Percentiles rank a stretch among this genome's conserved stretches.
Conservation (phyloP, 2,329 filamentous ascomycete species). For the Daldinia eschscholtzii region DNA sequence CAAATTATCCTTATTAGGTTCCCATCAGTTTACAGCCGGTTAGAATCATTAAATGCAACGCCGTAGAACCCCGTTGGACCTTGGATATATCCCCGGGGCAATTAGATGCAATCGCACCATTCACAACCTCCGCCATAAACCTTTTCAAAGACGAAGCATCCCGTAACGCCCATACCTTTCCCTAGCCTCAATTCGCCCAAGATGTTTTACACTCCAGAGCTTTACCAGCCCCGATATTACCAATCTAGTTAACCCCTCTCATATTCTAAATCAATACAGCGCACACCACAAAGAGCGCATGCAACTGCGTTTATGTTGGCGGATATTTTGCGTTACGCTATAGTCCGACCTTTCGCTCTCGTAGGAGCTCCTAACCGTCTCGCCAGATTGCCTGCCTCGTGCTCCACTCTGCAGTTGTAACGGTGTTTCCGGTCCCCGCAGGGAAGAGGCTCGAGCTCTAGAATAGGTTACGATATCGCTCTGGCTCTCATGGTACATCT, state of each 20-base stretch:
- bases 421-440: not conserved
- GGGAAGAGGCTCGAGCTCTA: constrained; percentile 1
- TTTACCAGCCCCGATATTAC: not conserved
- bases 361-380: constrained; percentile 7
- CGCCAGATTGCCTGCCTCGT: constrained; percentile 5
- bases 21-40: not conserved
- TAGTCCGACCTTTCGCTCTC: not conserved
- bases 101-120: not conserved
- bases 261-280: constrained; percentile 2
- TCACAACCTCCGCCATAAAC: not conserved
- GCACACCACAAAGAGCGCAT: not conserved
- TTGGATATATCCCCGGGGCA: not conserved
- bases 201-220: not conserved
- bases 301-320: not conserved
- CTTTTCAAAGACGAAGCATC: not conserved
- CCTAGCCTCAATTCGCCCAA: not conserved
- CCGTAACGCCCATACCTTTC: not conserved
- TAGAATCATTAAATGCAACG: not conserved
- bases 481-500: constrained; percentile 22
- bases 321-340: not conserved
- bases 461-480: constrained; percentile 13
- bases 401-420: constrained; percentile 8
- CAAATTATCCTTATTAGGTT: not conserved
- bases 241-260: not conserved
- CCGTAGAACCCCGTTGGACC: not conserved